Evolutionary conservation across 768 basidiomycete genomes (phyloP), one percentile per base, ranked within the genome.

Genomic region (Suillus brevipes): DNA sequence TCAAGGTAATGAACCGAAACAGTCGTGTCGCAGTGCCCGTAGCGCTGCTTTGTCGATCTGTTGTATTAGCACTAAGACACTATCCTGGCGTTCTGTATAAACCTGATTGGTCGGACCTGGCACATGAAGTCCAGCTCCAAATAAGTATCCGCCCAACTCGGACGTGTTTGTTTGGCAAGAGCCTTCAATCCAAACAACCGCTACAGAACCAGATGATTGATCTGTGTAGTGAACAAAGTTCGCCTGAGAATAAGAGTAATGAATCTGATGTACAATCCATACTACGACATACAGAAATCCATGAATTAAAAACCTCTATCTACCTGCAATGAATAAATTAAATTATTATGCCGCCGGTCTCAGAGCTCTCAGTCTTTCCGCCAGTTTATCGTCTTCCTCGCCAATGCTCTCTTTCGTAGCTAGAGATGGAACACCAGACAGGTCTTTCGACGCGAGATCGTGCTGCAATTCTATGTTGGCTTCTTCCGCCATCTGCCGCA

Each of bases 401-500:
- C 87, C 83, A 59, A 87, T 71, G 52, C 78, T 81, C 68, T 88
- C 87, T 40, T 81, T 78, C 47, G 74, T 67, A 3, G 90, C 73
- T 64, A 89, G 88, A 0, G 90, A 82, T 12, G 94, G 85, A 52
- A 81, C 77, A 31, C 75, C 73, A 12, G 82, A 78, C 40, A 87
- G 74, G 70, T 89, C 85, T 70, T 86, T 88, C 56, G 84, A 78
- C 23, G 89, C 87, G 37, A 99, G 83, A 72, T 95, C 95, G 62
- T 99, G 97, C 75, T 95, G 90, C 31, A 97, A 79, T 75, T 99
- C 95, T 65, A 99, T 91, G 68, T 98, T 91, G 28, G 95, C 95
- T 77, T 99, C 97, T 74, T 99, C 97, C 5, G 97, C 97, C 25
- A 94, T 95, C 78, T 96, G 94, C 63, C 90, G 87, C 83, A 99